phyloP scores from a whole-genome alignment of 2,329 filamentous ascomycete species.

The Fusarium globosum region DNA sequence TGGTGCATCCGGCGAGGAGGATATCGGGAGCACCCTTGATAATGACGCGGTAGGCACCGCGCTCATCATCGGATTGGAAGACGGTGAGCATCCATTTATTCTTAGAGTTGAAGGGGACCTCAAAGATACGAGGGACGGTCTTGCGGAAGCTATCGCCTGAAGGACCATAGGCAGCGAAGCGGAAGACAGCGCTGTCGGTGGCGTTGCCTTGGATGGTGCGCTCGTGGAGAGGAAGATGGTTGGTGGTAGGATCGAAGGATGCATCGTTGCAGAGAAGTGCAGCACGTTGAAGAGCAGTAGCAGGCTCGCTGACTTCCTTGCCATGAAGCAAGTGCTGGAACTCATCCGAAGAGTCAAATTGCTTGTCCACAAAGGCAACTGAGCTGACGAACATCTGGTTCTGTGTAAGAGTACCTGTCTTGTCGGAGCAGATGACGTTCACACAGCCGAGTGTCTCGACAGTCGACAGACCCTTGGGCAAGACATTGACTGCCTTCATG shows the following conservation, averaged over 20 bases:
- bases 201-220: constrained; percentile 56
- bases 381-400: constrained; percentile 58
- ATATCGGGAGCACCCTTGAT: constrained; percentile 67
- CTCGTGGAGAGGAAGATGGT: constrained; percentile 49
- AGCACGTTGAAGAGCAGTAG: constrained; percentile 18
- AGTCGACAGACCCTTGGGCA: constrained; percentile 56
- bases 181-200: constrained; percentile 56
- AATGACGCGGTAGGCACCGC: constrained; percentile 54
- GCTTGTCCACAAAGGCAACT: constrained; percentile 51
- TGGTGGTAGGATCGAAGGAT: constrained; percentile 53
- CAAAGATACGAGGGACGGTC: constrained; percentile 47
- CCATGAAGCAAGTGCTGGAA: constrained; percentile 32
- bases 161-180: constrained; percentile 49
- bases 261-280: constrained; percentile 56
- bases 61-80: constrained; percentile 43
- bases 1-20: constrained; percentile 52
- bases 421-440: constrained; percentile 57
- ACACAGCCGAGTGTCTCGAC: constrained; percentile 58
- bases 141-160: constrained; percentile 35
- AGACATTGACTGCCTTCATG: constrained; percentile 57
- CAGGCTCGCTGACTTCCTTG: not conserved
- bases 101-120: constrained; percentile 62
- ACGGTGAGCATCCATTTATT: constrained; percentile 62
- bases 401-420: constrained; percentile 57
- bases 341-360: constrained; percentile 42